Conservation (phyloP, 495 filamentous ascomycete genomes). For the Choiromyces venosus region DNA sequence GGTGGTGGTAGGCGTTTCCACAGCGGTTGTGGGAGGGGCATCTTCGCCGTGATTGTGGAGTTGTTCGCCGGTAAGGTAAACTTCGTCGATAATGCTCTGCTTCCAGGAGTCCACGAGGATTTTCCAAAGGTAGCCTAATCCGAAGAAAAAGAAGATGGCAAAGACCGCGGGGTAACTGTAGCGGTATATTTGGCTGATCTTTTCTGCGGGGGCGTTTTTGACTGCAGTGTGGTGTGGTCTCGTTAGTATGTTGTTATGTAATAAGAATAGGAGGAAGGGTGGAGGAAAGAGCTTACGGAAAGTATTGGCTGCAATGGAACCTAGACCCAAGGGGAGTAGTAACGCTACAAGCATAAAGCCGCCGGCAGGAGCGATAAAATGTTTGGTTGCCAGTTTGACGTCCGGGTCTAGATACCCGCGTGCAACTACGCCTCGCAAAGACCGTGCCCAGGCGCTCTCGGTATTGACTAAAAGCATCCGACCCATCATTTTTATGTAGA, state of each 20-base stretch:
- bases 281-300: slow-evolving; percentile 41
- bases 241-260: slow-evolving; percentile 15
- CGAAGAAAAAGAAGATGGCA: slow-evolving; percentile 47
- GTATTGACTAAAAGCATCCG: slow-evolving; percentile 59
- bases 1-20: not conserved
- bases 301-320: slow-evolving; percentile 46
- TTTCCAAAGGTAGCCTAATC: slow-evolving; percentile 46
- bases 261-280: slow-evolving; percentile 12
- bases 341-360: slow-evolving; percentile 58
- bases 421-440: slow-evolving; percentile 67
- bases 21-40: not conserved
- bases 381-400: slow-evolving; percentile 67
- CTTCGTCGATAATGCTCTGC: slow-evolving; percentile 80
- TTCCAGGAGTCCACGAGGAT: slow-evolving; percentile 68
- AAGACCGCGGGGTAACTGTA: slow-evolving; percentile 64
- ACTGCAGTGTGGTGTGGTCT: slow-evolving; percentile 23
- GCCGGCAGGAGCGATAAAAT: slow-evolving; percentile 68
- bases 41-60: slow-evolving; percentile 80
- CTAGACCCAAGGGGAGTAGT: slow-evolving; percentile 53
- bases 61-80: slow-evolving; percentile 89
- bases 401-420: slow-evolving; percentile 80
- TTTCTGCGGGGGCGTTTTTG: slow-evolving; percentile 40
- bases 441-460: slow-evolving; percentile 63
- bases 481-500: slow-evolving; percentile 82
- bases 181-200: slow-evolving; percentile 51